Conservation (phyloP, 768 basidiomycete species). For the Mycena capillaripes region DNA sequence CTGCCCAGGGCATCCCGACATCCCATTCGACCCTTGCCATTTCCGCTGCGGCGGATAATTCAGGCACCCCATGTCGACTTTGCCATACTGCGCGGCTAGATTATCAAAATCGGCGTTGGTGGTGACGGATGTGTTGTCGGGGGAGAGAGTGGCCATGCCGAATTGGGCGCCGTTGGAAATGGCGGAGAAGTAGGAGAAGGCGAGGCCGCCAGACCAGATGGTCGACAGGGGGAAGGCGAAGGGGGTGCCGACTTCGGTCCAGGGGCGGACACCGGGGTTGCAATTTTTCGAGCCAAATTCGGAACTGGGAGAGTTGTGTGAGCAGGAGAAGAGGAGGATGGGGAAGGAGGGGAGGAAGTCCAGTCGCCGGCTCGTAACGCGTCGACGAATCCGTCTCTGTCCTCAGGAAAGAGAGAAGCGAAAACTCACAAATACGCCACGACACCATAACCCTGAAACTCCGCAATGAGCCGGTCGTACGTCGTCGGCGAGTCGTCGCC, state of each 20-base stretch:
- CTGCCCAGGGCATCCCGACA: conserved; percentile 75
- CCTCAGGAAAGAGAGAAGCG: conserved; percentile 37
- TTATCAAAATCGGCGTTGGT: conserved; percentile 76
- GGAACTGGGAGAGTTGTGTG: conserved; percentile 10
- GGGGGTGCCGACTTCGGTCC: conserved; percentile 84
- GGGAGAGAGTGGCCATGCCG: conserved; percentile 86
- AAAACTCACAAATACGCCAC: conserved; percentile 92
- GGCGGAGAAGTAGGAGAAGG: conserved; percentile 93
- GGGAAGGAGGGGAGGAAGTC: not conserved
- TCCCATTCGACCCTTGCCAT: conserved; percentile 62
- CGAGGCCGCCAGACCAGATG: conserved; percentile 91
- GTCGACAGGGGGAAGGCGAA: conserved; percentile 80
- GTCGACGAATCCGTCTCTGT: not conserved
- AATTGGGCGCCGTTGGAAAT: conserved; percentile 79
- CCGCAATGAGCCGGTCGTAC: conserved; percentile 67
- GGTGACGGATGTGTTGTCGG: conserved; percentile 76
- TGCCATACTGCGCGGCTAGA: conserved; percentile 72
- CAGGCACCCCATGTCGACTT: conserved; percentile 68
- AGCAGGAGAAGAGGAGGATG: not conserved
- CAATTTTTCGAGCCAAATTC: conserved; percentile 45
- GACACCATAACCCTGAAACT: conserved; percentile 77
- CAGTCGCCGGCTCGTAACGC: no score
- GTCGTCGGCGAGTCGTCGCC: conserved; percentile 71
- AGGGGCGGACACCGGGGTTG: conserved; percentile 64
- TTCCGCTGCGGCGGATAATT: conserved; percentile 67